Evolutionary conservation across 371 early-diverging fungal genomes (phyloP), one percentile per base, ranked within the genome.

Genomic region (Cokeromyces recurvatus): DNA sequence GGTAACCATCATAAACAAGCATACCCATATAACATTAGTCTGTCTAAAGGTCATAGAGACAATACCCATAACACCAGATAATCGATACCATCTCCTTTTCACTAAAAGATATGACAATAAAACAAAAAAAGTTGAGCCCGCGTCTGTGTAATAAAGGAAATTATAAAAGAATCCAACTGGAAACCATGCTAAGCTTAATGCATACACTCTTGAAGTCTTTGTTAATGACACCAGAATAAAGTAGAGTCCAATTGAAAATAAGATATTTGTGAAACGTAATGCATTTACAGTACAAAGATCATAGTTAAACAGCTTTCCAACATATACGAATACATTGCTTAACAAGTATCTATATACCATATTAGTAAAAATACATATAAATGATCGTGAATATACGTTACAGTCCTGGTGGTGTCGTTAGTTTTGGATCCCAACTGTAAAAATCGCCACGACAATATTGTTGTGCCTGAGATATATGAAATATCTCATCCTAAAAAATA

Each of bases 391-490:
- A 23, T 34, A 10, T 42, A 4, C 19, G 19, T 2, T 90, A 97
- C 84, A 96, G 77, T 12, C 96, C 97, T 16, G 97, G 97, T 25
- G 96, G 97, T 19, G 97, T 97, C 4, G 97, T 97, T 24, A 97
- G 62, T 65, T 94, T 97, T 21, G 87, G 86, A 62, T 97, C 91
- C 89, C 94, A 95, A 8, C 57, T 58, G 38, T 41, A 47, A 52
- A 76, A 96, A 43, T 80, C 63, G 12, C 86, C 87, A 2, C 50
- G 40, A 53, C 94, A 94, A 66, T 93, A 97, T 5, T 62, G 74
- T 55, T 90, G 90, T 10, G 94, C 92, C 64, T 96, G 95, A 16
- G 87, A 87, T 21, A 93, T 64, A 62, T 97, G 97, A 74, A 96
- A 97, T 24, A 87, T 76, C 71, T 97, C 97, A 67, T 95, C 96